Evolutionary conservation across 2,329 filamentous ascomycete genomes (phyloP), one percentile per base, ranked within the genome.

Genomic region (Lachnellula cervina): DNA sequence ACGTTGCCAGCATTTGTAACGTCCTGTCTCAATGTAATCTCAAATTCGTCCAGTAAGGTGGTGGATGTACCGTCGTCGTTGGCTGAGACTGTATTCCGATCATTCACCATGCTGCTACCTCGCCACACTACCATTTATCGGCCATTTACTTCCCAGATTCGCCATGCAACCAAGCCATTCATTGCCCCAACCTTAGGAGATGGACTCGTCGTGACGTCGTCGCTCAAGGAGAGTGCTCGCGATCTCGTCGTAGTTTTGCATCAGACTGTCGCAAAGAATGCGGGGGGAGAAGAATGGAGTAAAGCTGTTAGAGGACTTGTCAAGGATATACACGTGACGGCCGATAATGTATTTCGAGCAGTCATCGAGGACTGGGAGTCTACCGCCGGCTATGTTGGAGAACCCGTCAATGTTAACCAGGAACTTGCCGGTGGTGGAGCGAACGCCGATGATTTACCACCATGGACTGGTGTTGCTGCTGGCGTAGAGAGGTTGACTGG

Each of bases 281-380:
- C 83, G 17, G 82, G 84, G 11, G 80, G 81, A 21, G 86, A 89
- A 21, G 90, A 96, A 71, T 97, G 92, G 92, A 77, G 77, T 16
- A 87, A 83, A 63, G 77, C 83, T 16, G 73, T 92, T 46, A 79
- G 80, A 47, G 74, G 76, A 7, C 77, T 86, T 11, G 74, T 95
- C 23, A 77, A 78, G 38, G 79, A 82, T 38, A 79, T 85, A 16
- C 91, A 97, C 65, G 72, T 74, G 23, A 88, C 89, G 1, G 83
- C 88, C 43, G 87, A 96, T 65, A 81, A 86, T 60, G 78, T 95
- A 0, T 88, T 96, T 66, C 84, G 92, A 49, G 84, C 86, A 9
- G 80, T 96, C 0, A 73, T 88, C 11, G 92, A 97, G 69, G 87
- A 89, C 42, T 94, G 90, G 88, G 84, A 92, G 64, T 83, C 90